Evolutionary conservation across 2,329 filamentous ascomycete species (phyloP), one percentile per base, ranked within the genome.

Genomic region (Talaromyces sp.): DNA sequence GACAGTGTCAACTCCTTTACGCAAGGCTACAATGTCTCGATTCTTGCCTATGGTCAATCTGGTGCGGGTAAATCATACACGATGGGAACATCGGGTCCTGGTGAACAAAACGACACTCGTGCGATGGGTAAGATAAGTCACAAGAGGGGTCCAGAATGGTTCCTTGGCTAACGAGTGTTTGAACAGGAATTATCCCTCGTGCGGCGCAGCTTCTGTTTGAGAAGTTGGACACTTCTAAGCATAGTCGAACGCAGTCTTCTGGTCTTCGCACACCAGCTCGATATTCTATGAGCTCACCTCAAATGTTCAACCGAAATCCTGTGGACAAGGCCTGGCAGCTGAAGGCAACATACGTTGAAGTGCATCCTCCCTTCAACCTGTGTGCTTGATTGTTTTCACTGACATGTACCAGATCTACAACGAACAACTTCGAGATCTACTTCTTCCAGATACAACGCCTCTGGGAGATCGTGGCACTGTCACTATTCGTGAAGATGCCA

Each of bases 11-110:
- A 83, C 69, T 91, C 93, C 2, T 99, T 99, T 70, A 81, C 95
- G 1, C 92, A 97, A 73, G 95, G 95, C 61, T 99, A 98, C 84
- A 99, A 99, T 85, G 95, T 99, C 63, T 99, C 95, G 3, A 86
- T 99, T 57, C 81, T 99, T 70, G 95, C 95, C 55, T 99, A 99
- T 72, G 95, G 95, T 68, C 95, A 99, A 80, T 99, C 95, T 31
- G 95, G 95, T 62, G 92, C 95, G 11, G 95, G 95, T 69, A 99
- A 99, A 79, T 98, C 93, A 2, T 98, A 96, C 74, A 99, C 95
- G 0, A 99, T 99, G 95, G 95, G 95, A 63, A 99, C 95, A 0
- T 92, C 93, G 0, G 92, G 92, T 4, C 91, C 93, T 1, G 77
- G 77, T 23, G 93, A 97, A 71, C 89, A 96, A 71, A 82, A 81